Evolutionary conservation across 1,139 yeast genomes (phyloP), one percentile per base, ranked within the genome.

Genomic region (Candida mesenterica): DNA sequence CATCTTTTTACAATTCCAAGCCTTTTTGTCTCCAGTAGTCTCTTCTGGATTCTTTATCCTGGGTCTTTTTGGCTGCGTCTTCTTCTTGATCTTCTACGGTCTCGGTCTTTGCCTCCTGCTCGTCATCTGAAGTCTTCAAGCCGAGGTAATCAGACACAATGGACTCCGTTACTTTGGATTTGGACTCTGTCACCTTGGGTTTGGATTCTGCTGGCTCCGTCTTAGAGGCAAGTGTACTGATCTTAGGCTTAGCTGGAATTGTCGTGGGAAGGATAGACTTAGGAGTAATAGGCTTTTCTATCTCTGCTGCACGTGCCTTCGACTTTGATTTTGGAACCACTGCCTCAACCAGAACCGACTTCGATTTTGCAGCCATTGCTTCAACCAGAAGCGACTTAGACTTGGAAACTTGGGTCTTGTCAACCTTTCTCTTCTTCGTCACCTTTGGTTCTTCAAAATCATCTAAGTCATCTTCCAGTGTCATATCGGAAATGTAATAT

Each of bases 21-120:
- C 75, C 75, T 47, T 69, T 69, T 48, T 64, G 73, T 29, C 55
- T 50, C 75, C 75, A 69, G 46, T 61, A 69, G 32, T 66, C 72
- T 32, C 75, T 50, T 39, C 53, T 62, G 8, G 55, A 46, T 23
- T 60, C 67, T 38, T 66, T 68, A 39, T 67, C 68, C 32, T 67
- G 47, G 28, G 47, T 44, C 3, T 50, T 41, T 26, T 46, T 49
- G 5, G 45, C 37, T 34, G 31, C 34, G 5, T 39, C 47, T 5
- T 48, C 48, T 6, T 46, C 48, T n/a, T 44, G 48, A 13, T 48
- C 43, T 15, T 25, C 33, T 16, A 28, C 38, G n/a, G 30, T 45
- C n/a, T 51, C 52, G 7, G 42, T 50, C 49, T 20, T 47, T 43
- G 16, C 28, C 41, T 44, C 48, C n/a, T 47, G 36, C 14, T 49